These are phyloP conservation scores for Gracilaria caudata DNA, from an alignment of 23 red algal species.

Conservation along the genomic window DNA sequence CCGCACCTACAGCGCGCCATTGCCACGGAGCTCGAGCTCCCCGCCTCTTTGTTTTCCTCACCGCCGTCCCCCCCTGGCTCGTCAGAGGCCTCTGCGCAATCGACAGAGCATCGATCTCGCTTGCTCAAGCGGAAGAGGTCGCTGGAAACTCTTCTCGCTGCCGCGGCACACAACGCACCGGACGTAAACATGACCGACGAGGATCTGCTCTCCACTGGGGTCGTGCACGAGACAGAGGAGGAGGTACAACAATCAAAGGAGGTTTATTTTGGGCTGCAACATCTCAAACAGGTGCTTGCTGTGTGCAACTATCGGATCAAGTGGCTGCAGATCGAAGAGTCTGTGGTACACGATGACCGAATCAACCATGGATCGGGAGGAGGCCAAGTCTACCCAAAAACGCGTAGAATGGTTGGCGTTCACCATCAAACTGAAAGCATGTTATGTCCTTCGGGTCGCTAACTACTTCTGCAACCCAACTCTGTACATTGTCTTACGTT, in stretches of 20 bases:
- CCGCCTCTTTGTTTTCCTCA: background rate
- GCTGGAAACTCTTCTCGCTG: constrained; percentile 2
- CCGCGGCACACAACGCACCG: constrained; percentile 42
- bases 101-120: background rate
- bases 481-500: too few species aligned
- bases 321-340: constrained; percentile 21
- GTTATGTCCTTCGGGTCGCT: too few species aligned
- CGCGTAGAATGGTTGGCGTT: too few species aligned
- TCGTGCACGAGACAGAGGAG: constrained; percentile 44
- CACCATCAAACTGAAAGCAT: too few species aligned
- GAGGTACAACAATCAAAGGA: constrained; percentile 19
- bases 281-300: constrained; percentile 33
- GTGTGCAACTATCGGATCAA: constrained; percentile 36
- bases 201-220: constrained; percentile 30
- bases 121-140: constrained; percentile 31
- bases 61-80: background rate
- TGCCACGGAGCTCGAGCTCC: background rate
- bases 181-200: constrained; percentile 40
- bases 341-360: background rate
- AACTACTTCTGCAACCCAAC: too few species aligned
- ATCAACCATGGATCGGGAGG: background rate
- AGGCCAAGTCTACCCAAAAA: too few species aligned
- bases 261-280: constrained; percentile 10
- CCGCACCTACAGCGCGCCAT: constrained; percentile 20
- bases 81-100: too few species aligned